Base-by-base conservation (phyloP, 139 green algal species). In the Volvox africanus region DNA sequence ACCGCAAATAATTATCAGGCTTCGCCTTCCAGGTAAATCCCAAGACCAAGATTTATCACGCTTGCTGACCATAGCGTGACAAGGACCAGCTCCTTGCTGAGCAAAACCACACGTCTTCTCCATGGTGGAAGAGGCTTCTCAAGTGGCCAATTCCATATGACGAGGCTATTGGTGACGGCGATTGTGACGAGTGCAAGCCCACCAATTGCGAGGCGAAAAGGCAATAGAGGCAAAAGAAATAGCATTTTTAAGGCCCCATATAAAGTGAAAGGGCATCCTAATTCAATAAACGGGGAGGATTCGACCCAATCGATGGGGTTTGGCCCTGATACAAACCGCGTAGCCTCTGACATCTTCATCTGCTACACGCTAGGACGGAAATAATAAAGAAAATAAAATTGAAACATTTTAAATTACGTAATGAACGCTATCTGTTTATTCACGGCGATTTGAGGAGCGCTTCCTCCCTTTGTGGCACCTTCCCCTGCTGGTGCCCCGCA, bases 51-150 rank as follows among this genome's bases (percentile, higher is more conserved):
- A 28, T 75, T n/a, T 75, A 12, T 75, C 5, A 35, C 71, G 24
- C 71, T 79, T 12, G 11, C 75, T 55, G 11, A 69, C 80, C 80
- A 86, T 30, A 86, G 44, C 80, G 28, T 36, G 22, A 86, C 26
- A 36, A 68, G n/a, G 50, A 87, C 30, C 61, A 87, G 81, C 81
- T 87, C 81, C 61, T 87, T 87, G 81, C 61, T 77, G 12, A 69
- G 24, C 12, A 87, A 62, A 20, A 87, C 81, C 26, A 76, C 61
- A 17, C 61, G n/a, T 0, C 81, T 55, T 62, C 81, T 30, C 81
- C 81, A 87, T 2, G 61, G 24, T 3, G 81, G 19, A 5, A 87
- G 81, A 16, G 81, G 81, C 30, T 30, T 44, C 12, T 76, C 30
- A 22, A 33, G 26, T 1, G 50, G 55, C 80, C 55, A 61, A 55